Evolutionary conservation across 1,284 basidiomycete species (phyloP), one percentile per base, ranked within the genome.

Genomic region (Athelia sp.): DNA sequence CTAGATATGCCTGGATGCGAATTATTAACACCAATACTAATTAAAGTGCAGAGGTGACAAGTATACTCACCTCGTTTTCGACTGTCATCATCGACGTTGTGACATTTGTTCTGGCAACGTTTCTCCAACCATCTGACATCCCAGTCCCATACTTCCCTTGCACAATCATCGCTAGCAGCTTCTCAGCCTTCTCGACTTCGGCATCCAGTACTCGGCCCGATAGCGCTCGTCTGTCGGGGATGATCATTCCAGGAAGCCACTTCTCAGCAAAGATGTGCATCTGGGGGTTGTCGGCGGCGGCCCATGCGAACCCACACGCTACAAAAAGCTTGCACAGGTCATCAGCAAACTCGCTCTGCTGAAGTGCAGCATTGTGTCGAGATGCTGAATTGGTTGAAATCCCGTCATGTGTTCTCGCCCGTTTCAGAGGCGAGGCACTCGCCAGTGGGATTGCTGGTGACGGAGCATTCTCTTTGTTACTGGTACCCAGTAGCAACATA

Each of bases 71-170:
- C 45, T 55, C 46, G 34, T 53, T 26, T 29, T 59, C 50, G 10
- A 61, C 51, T 21, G 47, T 59, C 43, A 62, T 50, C 51, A 59
- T 56, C 2, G 55, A 50, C 10, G 56, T 36, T 15, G 61, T 51
- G 2, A 62, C 26, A n/a, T 53, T 51, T 17, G 51, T 52, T 50
- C 63, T 65, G 3, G 60, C 51, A 18, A 62, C 54, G 50, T 64
- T 64, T 50, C 67, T 69, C 64, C 64, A 69, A 1, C 66, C 63
- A 54, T 69, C 66, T 52, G 59, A 63, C 48, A 64, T 60, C 2
- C 61, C 58, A 3, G 58, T 63, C 2, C 53, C 58, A 3, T 56
- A 35, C 31, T 54, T 52, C 14, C 58, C 60, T 10, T 51, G 29
- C 1, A 58, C 53, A 18, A 46, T 43, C 17, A 13, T 18, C 36